These are phyloP conservation scores for Globisporangium uncinulatum DNA, from an alignment of 352 stramenopile species.

Conservation along the genomic window DNA sequence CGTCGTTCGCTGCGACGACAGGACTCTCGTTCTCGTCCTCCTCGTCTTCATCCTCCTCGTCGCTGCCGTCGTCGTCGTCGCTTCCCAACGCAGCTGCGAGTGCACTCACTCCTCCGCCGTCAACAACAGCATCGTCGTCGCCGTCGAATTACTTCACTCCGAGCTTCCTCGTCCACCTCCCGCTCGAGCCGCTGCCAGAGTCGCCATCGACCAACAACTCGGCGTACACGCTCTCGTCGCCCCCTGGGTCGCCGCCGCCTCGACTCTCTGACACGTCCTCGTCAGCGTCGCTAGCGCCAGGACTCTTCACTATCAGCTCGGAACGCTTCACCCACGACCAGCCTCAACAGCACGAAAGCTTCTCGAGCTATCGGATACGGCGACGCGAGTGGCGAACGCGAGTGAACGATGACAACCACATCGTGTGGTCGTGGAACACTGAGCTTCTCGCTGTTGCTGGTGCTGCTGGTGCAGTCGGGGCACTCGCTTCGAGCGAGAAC, in stretches of 20 bases:
- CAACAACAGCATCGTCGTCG: background rate
- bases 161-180: constrained; percentile 10
- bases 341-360: constrained; percentile 1
- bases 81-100: background rate
- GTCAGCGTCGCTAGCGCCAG: background rate
- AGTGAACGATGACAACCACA: constrained; percentile 17
- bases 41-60: background rate
- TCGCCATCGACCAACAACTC: constrained; percentile 11
- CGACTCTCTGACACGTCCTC: background rate
- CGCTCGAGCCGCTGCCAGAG: constrained; percentile 14
- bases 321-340: background rate
- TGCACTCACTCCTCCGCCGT: too few species aligned
- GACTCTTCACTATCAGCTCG: background rate
- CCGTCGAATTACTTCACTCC: constrained; percentile 6
- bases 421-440: constrained; percentile 27
- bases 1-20: constrained; percentile 1
- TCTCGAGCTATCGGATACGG: constrained; percentile 10
- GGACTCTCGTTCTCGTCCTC: constrained; percentile 24
- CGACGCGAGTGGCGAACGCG: constrained; percentile 38
- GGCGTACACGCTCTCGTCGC: constrained; percentile 1
- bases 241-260: constrained; percentile 6
- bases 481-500: background rate
- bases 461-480: background rate
- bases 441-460: background rate
- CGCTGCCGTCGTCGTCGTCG: background rate